Base-by-base conservation (phyloP, 805 yeast genomes). In the Yarrowia divulgata region DNA sequence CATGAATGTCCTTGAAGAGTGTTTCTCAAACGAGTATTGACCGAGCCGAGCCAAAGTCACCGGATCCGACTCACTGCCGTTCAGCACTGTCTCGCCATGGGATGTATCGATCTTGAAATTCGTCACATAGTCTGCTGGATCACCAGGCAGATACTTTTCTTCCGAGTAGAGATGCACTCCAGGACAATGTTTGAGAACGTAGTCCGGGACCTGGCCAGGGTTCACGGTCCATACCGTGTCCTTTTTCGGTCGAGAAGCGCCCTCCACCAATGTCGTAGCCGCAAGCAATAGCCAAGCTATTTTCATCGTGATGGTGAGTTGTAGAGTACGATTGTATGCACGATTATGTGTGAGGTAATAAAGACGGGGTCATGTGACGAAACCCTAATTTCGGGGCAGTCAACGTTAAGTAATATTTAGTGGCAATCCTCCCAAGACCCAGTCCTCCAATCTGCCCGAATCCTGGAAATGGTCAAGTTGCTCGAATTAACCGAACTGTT, bases 91-190 rank as follows among this genome's bases (percentile, higher is more conserved):
- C 71, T 39, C 73, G 67, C 68, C 79, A 68, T 49, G 73, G 7
- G 32, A 16, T 0, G 32, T 34, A 23, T 83, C 83, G 23, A 89
- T 83, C 72, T 84, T 85, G 79, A 91, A 90, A 75, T 91, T 85
- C 8, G 80, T 79, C 8, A 91, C 93, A 76, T 79, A 94, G 69
- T 89, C 85, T 37, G 81, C 84, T 48, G 93, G 83, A 74, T 92
- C 96, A 73, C 91, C 91, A 0, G 99, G 97, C 73, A 90, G 81
- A 75, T 93, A 94, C 68, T 82, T 79, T 74, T 94, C 99, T 75
- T 94, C 99, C 0, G 96, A 88, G 79, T 94, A 93, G 12, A 94
- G 81, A 75, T 91, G 91, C 2, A 94, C 93, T 67, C 88, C 79
- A 0, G 99, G 98, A 4, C 83, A 81, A 54, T 76, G 72, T n/a